phyloP scores from a whole-genome alignment of 768 basidiomycete genomes.

The Leccinum barrowsii region DNA sequence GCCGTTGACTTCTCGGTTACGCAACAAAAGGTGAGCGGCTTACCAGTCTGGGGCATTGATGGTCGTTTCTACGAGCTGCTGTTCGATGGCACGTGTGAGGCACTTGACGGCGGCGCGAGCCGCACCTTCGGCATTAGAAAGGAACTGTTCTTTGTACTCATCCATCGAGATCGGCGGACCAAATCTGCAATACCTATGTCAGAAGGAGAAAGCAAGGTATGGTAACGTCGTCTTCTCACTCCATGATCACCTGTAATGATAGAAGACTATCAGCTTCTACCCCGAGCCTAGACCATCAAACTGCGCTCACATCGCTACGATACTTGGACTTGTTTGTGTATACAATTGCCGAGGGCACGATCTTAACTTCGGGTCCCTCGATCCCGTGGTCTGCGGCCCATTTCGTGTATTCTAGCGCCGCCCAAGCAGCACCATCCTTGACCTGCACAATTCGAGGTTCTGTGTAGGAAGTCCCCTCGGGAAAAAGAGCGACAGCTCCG shows the following conservation, averaged over 20 bases:
- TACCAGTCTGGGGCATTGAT: slow-evolving; percentile 96
- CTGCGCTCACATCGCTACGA: slow-evolving; percentile 71
- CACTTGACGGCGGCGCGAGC: slow-evolving; percentile 81
- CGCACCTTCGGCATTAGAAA: slow-evolving; percentile 62
- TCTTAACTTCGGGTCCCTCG: slow-evolving; percentile 43
- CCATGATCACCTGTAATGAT: slow-evolving; percentile 58
- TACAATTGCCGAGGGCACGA: slow-evolving; percentile 85
- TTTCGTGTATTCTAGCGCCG: slow-evolving; percentile 87
- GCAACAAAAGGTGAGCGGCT: slow-evolving; percentile 24
- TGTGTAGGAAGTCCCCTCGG: slow-evolving; percentile 91
- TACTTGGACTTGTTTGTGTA: slow-evolving; percentile 98
- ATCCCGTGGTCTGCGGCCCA: slow-evolving; percentile 63
- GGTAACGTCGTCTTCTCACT: slow-evolving; percentile 42
- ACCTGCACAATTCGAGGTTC: slow-evolving; percentile 90
- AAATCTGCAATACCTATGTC: slow-evolving; percentile 50
- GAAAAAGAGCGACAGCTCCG: slow-evolving; percentile 87
- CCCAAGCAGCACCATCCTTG: slow-evolving; percentile 94
- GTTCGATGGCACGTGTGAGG: slow-evolving; percentile 72
- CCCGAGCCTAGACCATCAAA: slow-evolving; percentile 18
- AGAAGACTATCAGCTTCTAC: slow-evolving; percentile 13
- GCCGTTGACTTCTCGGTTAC: slow-evolving; percentile 16
- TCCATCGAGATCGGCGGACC: slow-evolving; percentile 77
- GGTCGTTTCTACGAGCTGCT: slow-evolving; percentile 67
- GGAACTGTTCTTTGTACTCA: slow-evolving; percentile 72
- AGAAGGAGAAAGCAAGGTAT: slow-evolving; percentile 8